Evolutionary conservation across 805 yeast genomes (phyloP), one percentile per base, ranked within the genome.

Genomic region (Lachancea fermentati): DNA sequence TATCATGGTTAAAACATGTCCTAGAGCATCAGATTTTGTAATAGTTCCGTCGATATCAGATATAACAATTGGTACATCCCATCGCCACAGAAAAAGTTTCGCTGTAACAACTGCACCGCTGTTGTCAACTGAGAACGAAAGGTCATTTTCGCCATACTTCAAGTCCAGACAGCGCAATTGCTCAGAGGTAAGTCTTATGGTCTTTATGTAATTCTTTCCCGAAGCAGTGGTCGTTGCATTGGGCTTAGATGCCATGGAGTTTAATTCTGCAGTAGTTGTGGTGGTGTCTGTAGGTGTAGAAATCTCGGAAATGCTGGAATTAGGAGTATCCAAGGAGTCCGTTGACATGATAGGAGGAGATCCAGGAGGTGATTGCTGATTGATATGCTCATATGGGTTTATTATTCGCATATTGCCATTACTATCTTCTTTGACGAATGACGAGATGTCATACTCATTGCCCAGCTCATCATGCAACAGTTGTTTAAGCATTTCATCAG

Each of bases 11-110:
- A 93, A 69, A 2, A 93, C 91, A 63, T 93, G 98, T 2, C 98
- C 98, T 54, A 93, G 68, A 0, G 98, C 98, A 66, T 93, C 98
- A 1, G 97, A 88, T 62, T 88, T 89, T 13, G 98, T 93, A 49
- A 93, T 93, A 1, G 98, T 93, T 13, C 98, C 98, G 61, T 93
- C 98, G 43, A 93, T 93, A 65, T 93, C 98, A 6, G 96, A 86
- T 18, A 93, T 91, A 5, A 93, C 98, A 31, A 93, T 84, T 1
- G 97, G 97, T 0, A 82, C 80, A 42, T 78, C 72, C 49, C 81
- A 72, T 48, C 79, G 78, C 98, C 98, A 93, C 30, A 86, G 71
- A 55, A 72, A 91, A 39, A 93, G 68, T 49, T 82, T 78, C 0
- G 96, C 79, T 8, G 67, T 69, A 8, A 91, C 76, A 24, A 79